phyloP scores from a whole-genome alignment of 2,329 filamentous ascomycete species.

The Gnomoniopsis smithogilvyi region DNA sequence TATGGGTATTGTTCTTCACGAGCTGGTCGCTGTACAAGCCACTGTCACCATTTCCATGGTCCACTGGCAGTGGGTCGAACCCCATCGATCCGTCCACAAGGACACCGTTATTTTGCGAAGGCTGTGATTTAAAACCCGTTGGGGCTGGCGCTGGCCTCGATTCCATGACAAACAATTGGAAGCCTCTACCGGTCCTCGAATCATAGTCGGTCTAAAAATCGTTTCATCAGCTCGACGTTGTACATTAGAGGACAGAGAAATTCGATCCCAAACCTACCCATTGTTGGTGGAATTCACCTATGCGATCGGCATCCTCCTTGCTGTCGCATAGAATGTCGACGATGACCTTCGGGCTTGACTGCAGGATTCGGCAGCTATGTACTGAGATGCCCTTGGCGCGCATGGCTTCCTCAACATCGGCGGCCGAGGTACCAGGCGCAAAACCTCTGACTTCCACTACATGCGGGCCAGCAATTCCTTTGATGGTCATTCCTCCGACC shows the following conservation, averaged over 20 bases:
- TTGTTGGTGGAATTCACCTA: conserved; percentile 76
- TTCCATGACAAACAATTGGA: conserved; percentile 1
- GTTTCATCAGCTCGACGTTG: conserved; percentile 6
- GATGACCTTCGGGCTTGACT: conserved; percentile 67
- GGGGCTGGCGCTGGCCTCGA: conserved; percentile 26
- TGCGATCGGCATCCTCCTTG: conserved; percentile 68
- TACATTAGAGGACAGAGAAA: too few species aligned
- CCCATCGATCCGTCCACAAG: conserved; percentile 53
- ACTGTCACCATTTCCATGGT: conserved; percentile 24
- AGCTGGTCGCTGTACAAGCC: conserved; percentile 53
- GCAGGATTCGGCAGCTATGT: conserved; percentile 63
- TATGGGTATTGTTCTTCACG: conserved; percentile 22
- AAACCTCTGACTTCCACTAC: conserved; percentile 78
- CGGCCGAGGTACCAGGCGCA: conserved; percentile 74
- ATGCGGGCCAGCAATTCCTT: conserved; percentile 70
- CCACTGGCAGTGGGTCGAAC: conserved; percentile 44
- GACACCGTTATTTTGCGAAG: conserved; percentile 29
- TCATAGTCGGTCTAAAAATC: conserved; percentile 24
- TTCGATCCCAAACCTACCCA: conserved; percentile 52
- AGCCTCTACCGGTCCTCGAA: neutral
- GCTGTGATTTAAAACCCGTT: conserved; percentile 30
- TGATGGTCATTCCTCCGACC: conserved; percentile 61
- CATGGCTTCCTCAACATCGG: conserved; percentile 81
- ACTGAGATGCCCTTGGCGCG: conserved; percentile 69
- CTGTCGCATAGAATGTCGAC: conserved; percentile 74